Percentiles rank a stretch among this genome's conserved stretches.
Evolutionary conservation across 352 stramenopile genomes (phyloP).

Genomic region (Globisporangium canariense): DNA sequence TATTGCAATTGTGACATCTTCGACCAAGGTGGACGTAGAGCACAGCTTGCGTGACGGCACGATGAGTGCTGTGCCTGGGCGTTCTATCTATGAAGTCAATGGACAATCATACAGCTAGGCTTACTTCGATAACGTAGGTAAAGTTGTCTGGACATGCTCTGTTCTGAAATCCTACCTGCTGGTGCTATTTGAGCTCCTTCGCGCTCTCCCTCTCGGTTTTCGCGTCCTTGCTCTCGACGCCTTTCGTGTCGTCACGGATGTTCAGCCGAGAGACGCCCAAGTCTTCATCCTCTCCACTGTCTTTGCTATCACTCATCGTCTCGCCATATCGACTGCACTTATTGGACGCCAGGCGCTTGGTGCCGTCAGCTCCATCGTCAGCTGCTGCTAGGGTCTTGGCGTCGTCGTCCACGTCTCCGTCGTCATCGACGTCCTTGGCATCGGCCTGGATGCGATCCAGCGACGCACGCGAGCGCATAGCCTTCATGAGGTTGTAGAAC

Average conservation of each 20-base stretch:
- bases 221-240: neutral
- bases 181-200: slow-evolving; percentile 11
- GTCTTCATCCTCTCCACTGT: neutral
- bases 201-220: neutral
- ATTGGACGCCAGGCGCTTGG: neutral
- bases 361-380: neutral
- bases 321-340: slow-evolving; percentile 2
- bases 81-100: too few relatives aligned
- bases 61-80: too few relatives aligned
- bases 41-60: too few relatives aligned
- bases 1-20: neutral
- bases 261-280: neutral
- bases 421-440: slow-evolving; percentile 22
- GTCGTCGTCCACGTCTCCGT: slow-evolving; percentile 2
- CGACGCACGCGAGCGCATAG: slow-evolving; percentile 53
- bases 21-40: neutral
- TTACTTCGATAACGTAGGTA: neutral
- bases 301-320: neutral
- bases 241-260: slow-evolving; percentile 1
- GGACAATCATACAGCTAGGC: too few relatives aligned
- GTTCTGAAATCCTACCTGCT: neutral
- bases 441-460: slow-evolving; percentile 35
- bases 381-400: neutral
- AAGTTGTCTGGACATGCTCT: neutral
- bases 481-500: slow-evolving; percentile 72